Conservation (phyloP, 345 rosid species). For the Eucalyptus pauciflora region DNA sequence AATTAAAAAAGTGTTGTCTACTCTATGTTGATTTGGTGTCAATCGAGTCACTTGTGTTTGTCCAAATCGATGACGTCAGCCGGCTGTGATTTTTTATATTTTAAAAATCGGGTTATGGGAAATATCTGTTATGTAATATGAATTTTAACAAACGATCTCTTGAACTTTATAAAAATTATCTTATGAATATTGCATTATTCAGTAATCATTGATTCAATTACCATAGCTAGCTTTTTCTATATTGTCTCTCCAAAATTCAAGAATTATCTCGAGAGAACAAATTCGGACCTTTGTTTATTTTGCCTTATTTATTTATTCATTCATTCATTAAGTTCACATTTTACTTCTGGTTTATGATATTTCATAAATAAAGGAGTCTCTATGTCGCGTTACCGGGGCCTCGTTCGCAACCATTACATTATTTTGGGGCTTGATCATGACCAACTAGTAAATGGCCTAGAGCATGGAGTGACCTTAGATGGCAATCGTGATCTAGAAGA, state of each 20-base stretch:
- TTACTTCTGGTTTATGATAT: accelerated
- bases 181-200: not conserved
- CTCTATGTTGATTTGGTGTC: too few species aligned
- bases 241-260: not conserved
- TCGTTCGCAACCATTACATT: too few species aligned
- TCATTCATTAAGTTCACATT: not conserved
- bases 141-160: too few species aligned
- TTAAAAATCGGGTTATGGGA: not conserved
- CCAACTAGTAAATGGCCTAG: not conserved
- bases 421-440: too few species aligned
- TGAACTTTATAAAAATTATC: not conserved
- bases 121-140: not conserved
- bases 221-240: not conserved
- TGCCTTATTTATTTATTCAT: not conserved
- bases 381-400: accelerated
- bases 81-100: not conserved
- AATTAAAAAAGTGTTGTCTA: too few species aligned
- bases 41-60: not conserved
- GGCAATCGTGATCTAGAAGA: not conserved
- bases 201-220: not conserved
- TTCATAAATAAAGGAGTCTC: not conserved
- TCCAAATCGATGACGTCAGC: not conserved
- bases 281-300: not conserved
- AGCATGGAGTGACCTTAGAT: not conserved
- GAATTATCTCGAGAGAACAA: not conserved